Conservation (phyloP, 2,329 filamentous ascomycete genomes). For the Venturia aucupariae region DNA sequence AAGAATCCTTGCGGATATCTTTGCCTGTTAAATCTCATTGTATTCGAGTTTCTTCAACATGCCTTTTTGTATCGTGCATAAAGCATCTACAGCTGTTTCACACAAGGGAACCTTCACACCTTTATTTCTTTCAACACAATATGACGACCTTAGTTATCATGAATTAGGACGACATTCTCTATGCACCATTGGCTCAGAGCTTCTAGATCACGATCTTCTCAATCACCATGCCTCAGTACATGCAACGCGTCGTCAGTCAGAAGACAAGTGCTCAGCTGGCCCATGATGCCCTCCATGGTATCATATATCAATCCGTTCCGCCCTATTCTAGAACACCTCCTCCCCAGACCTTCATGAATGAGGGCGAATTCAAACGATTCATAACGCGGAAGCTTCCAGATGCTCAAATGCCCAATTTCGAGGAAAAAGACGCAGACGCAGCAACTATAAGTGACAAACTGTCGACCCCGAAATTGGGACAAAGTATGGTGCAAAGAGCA, state of each 20-base stretch:
- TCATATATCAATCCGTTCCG: not conserved
- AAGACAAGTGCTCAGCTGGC: not conserved
- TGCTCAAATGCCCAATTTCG: not conserved
- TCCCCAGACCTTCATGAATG: not conserved
- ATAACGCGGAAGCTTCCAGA: not conserved
- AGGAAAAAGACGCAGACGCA: not conserved
- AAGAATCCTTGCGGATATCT: too few relatives aligned
- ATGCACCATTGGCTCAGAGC: not conserved
- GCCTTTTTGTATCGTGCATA: not conserved
- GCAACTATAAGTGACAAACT: not conserved
- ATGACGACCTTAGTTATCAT: not conserved
- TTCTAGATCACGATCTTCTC: not conserved
- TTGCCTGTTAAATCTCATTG: too few relatives aligned
- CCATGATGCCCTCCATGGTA: not conserved
- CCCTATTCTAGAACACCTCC: not conserved
- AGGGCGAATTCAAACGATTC: not conserved
- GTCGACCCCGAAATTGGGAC: not conserved
- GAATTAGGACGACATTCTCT: not conserved
- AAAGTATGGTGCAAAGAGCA: not conserved
- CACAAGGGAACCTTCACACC: not conserved
- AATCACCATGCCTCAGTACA: not conserved
- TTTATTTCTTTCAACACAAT: too few relatives aligned
- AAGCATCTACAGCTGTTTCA: not conserved
- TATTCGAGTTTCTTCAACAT: not conserved
- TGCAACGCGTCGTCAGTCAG: not conserved